Base-by-base conservation (phyloP, 2,329 filamentous ascomycete species). In the Teratosphaeria viscida region DNA sequence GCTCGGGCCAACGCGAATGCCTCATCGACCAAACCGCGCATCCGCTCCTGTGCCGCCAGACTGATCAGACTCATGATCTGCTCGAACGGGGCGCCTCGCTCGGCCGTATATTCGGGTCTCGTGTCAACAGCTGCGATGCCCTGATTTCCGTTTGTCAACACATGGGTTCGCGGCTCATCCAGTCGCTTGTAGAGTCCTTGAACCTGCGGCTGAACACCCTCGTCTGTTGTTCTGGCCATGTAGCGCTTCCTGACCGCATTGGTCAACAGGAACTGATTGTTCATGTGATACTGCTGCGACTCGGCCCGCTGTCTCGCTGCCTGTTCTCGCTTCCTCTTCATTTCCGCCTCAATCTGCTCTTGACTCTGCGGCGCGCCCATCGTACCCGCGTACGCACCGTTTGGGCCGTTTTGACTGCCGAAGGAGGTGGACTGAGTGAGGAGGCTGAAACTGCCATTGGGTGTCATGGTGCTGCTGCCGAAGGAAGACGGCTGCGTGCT, bases 51-150 rank as follows among this genome's bases (percentile, higher is more conserved):
- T 10, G 90, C 86, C 19, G 89, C 89, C 59, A 96, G 81, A 5
- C 90, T 94, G 60, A 96, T 72, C 16, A 96, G 79, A 29, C 89
- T 88, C 53, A 96, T 76, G 65, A 96, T 88, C 62, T 96, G 91
- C 14, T 88, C 87, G 37, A 96, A 78, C 58, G 83, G 85, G 1
- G 89, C 84, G 52, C 91, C 88, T 23, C 74, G 71, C 39, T 87
- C 85, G 0, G 94, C 88, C 90, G 64, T 75, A 67, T 57, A 68
- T 58, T 69, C 67, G 6, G 62, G 61, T 49, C 58, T 58, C 27
- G 49, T 39, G 16, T 65, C 64, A 2, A 66, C 61, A 16, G 65
- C 63, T 14, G 63, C 68, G 11, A 71, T 63, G 8, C 70, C 71
- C 54, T 69, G 64, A 2, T 60, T 66, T 14, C 62, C 65, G 26